Base-by-base conservation (phyloP, 179 eudicot species). In the Vitellaria paradoxa region DNA sequence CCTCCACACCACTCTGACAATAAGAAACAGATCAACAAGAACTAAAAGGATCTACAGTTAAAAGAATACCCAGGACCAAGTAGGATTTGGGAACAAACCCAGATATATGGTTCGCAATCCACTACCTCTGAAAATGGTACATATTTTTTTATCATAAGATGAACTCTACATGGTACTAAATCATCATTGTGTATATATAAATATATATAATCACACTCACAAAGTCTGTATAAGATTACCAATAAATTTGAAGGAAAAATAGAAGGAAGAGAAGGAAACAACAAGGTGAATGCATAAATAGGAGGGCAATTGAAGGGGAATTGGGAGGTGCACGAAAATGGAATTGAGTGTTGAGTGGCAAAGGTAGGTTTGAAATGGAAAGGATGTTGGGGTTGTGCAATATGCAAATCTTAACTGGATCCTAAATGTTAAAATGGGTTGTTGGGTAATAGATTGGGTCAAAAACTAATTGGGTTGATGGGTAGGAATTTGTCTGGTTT, bases 41-140 rank as follows among this genome's bases (percentile, higher is more conserved):
- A 53, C 21, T 9, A 1, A 57, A 21, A 21, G 60, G 5, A 23
- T 17, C 1, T 59, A 55, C 10, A 47, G n/a, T 11, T 26, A 69
- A 70, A 67, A 59, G 49, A 9, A 77, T 20, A 78, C 76, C 76
- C 76, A 72, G 23, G 50, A 46, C 7, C 2, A 2, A 30, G 1
- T 60, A 71, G 76, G 50, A 37, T 20, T 9, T 72, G 21, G 21
- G 62, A 49, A 30, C 15, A 26, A 40, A 30, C 53, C 30, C 47
- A 59, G 65, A 73, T 57, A 52, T 45, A 63, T 46, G 24, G 21
- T 50, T 30, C 59, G 14, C 65, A 10, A 2, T 53, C 52, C 15
- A 53, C 10, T 47, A 13, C 9, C 9, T 62, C 70, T 13, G 63
- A 61, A 47, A 61, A 60, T 8, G 30, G 56, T 60, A 47, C 11